Evolutionary conservation across 2,329 filamentous ascomycete genomes (phyloP).

Genomic region (Clarireedia paspali): DNA sequence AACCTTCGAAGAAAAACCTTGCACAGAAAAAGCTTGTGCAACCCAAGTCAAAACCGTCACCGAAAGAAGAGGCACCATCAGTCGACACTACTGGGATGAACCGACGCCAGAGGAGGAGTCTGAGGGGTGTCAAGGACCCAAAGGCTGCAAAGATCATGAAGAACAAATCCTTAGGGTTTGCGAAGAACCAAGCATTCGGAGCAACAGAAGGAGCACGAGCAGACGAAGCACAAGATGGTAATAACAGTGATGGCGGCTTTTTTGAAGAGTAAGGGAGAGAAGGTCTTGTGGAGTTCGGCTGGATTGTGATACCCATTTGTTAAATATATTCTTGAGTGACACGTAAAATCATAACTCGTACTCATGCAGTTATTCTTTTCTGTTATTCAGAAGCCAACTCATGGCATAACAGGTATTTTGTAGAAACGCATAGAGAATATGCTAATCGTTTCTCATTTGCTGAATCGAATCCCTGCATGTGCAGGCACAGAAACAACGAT

Average conservation of each 20-base stretch:
- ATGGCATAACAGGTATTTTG: no score
- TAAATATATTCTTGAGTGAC: slow-evolving; percentile 1
- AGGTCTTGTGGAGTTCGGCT: slow-evolving; percentile 4
- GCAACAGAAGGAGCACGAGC: slow-evolving; percentile 14
- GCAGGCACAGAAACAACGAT: no score
- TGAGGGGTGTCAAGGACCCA: slow-evolving; percentile 12
- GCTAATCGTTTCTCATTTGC: no score
- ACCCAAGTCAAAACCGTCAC: slow-evolving; percentile 9
- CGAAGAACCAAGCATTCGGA: slow-evolving; percentile 26
- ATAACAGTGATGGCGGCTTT: slow-evolving; percentile 50
- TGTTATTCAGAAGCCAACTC: neutral
- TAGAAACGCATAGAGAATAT: no score
- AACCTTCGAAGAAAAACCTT: slow-evolving; percentile 13
- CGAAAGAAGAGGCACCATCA: slow-evolving; percentile 4
- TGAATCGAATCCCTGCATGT: no score
- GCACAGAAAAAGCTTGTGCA: slow-evolving; percentile 16
- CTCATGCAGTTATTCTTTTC: neutral
- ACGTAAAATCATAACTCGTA: neutral
- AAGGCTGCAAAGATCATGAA: slow-evolving; percentile 16
- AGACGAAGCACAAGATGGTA: slow-evolving; percentile 30
- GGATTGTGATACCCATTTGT: slow-evolving; percentile 8
- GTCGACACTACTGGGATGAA: slow-evolving; percentile 26
- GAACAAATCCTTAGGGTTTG: slow-evolving; percentile 23
- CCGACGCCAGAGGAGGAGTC: slow-evolving; percentile 26
- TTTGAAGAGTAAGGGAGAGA: slow-evolving; percentile 37